Evolutionary conservation across 345 rosid genomes (phyloP).

Genomic region (Noccaea caerulescens): DNA sequence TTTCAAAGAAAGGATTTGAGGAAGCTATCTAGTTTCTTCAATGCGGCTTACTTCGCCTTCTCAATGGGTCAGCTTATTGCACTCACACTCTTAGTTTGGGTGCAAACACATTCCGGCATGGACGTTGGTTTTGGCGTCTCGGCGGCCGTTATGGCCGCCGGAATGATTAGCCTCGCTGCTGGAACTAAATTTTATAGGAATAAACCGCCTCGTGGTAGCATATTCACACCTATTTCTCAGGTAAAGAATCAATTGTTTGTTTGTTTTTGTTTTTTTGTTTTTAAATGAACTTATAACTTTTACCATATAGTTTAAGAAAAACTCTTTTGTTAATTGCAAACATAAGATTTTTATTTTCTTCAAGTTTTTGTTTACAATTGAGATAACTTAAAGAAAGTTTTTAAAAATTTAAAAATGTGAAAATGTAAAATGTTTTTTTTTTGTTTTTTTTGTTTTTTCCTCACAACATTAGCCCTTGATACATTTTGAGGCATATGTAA

Average conservation of each 20-base stretch:
- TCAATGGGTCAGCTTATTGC: slow-evolving; percentile 83
- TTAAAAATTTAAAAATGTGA: no score
- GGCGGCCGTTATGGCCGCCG: slow-evolving; percentile 83
- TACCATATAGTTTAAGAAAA: not conserved
- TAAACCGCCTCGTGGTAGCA: slow-evolving; percentile 74
- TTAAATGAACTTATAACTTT: not conserved
- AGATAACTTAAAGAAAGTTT: no score
- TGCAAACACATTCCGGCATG: slow-evolving; percentile 95
- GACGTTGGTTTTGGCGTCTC: slow-evolving; percentile 92
- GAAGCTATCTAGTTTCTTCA: slow-evolving; percentile 85
- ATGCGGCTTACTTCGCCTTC: slow-evolving; percentile 88
- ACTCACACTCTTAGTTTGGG: slow-evolving; percentile 86
- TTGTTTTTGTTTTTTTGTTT: not conserved
- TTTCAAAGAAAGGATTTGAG: slow-evolving; percentile 58
- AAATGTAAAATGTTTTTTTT: not conserved
- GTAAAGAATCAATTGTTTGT: slow-evolving; percentile 40
- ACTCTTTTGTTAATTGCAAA: not conserved
- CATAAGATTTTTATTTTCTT: no score
- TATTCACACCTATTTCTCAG: slow-evolving; percentile 87
- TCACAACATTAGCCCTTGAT: not conserved
- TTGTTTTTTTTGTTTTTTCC: not conserved
- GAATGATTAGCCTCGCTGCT: slow-evolving; percentile 62
- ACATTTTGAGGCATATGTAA: slow-evolving; percentile 6
- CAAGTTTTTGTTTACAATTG: no score
- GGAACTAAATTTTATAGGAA: slow-evolving; percentile 69